Evolutionary conservation across 371 early-diverging fungal species (phyloP).

Genomic region (Circinella umbellata): DNA sequence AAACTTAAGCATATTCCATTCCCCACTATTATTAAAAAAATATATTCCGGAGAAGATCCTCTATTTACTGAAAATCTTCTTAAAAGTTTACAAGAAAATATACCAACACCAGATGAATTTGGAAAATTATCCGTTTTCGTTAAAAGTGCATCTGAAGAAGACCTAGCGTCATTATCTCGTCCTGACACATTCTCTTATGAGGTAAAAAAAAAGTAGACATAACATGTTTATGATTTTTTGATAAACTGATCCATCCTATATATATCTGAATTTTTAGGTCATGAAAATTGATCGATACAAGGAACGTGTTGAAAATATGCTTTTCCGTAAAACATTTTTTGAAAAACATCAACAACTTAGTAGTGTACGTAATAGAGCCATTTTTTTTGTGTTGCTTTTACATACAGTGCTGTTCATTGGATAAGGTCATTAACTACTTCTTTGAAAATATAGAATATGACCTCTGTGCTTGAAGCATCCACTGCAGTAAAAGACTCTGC

Average conservation of each 20-base stretch:
- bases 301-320: constrained; percentile 76
- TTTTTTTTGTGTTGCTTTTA: background rate
- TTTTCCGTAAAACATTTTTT: constrained; percentile 77
- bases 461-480: constrained; percentile 57
- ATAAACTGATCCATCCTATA: too few relatives aligned
- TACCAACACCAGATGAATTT: constrained; percentile 79
- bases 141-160: constrained; percentile 70
- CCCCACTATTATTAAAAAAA: constrained; percentile 59
- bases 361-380: constrained; percentile 40
- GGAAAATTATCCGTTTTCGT: constrained; percentile 72
- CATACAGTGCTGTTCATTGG: background rate
- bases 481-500: constrained; percentile 56
- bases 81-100: constrained; percentile 66
- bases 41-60: constrained; percentile 66
- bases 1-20: constrained; percentile 68
- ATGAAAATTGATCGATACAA: constrained; percentile 84
- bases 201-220: constrained; percentile 35
- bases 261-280: constrained; percentile 50
- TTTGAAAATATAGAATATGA: constrained; percentile 44
- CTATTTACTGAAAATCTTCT: constrained; percentile 71
- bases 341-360: constrained; percentile 75
- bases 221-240: too few relatives aligned
- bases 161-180: constrained; percentile 65
- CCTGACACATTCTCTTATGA: constrained; percentile 88
- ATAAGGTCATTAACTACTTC: too few relatives aligned